These are phyloP conservation scores for Apiotrichum porosum DNA, from an alignment of 1,284 basidiomycete species.

Conservation along the genomic window DNA sequence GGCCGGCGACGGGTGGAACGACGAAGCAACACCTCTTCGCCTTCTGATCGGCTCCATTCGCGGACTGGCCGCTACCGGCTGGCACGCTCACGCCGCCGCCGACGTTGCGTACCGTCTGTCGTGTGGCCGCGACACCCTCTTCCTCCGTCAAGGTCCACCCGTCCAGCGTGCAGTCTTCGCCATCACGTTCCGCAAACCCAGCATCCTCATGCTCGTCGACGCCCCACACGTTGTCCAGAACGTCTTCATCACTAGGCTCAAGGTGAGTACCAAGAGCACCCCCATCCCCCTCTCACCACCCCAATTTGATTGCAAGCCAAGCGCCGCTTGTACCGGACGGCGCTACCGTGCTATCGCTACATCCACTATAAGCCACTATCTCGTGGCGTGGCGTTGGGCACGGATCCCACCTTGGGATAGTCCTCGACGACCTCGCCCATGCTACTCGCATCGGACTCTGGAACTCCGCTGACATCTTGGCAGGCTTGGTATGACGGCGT, in stretches of 20 bases:
- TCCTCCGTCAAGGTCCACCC: constrained; percentile 26
- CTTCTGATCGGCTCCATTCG: constrained; percentile 25
- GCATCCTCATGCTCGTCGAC: constrained; percentile 34
- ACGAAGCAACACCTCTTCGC: constrained; percentile 27
- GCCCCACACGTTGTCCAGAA: constrained; percentile 25
- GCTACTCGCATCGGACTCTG: too few species aligned
- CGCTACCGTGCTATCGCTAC: background rate
- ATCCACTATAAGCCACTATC: too few species aligned
- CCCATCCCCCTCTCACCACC: too few species aligned
- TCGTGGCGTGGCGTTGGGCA: too few species aligned
- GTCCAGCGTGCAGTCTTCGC: constrained; percentile 30
- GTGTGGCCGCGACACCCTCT: constrained; percentile 27
- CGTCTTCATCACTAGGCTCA: constrained; percentile 18
- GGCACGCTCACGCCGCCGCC: constrained; percentile 14
- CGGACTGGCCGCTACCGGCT: constrained; percentile 23
- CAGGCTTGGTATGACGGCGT: background rate
- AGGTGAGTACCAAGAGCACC: too few species aligned
- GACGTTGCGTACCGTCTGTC: background rate
- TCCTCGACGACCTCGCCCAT: too few species aligned
- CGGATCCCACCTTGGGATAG: too few species aligned
- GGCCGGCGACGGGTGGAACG: constrained; percentile 25
- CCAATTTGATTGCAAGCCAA: too few species aligned
- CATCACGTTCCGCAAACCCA: constrained; percentile 27
- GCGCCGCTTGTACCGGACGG: too few species aligned
- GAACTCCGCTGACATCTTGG: too few species aligned